These are phyloP conservation scores for Dryas integrifolia DNA, from an alignment of 331 rosid species.

Conservation along the genomic window DNA sequence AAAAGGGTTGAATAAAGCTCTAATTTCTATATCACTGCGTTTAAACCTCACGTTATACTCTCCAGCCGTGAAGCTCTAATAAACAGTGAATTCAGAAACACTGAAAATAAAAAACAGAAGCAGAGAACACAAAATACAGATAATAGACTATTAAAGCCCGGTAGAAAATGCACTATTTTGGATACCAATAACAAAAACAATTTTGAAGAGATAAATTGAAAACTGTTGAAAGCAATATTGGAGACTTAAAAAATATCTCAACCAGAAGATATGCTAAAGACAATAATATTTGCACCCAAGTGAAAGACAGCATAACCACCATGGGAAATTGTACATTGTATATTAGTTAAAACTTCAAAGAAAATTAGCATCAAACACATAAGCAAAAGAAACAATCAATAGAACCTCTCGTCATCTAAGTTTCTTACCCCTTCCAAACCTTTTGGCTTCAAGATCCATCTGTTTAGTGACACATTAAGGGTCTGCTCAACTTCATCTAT, in stretches of 20 bases:
- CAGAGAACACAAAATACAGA: not conserved
- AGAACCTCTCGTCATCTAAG: conserved; percentile 1
- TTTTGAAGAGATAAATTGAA: no score
- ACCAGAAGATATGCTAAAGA: no score
- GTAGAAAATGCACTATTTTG: not conserved
- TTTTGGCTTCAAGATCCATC: conserved; percentile 45
- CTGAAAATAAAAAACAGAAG: not conserved
- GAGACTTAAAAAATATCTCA: no score
- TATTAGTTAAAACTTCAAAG: not conserved
- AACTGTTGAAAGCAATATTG: no score
- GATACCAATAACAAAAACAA: not conserved
- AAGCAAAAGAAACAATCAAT: conserved; percentile 19
- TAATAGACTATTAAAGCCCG: not conserved
- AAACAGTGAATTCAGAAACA: conserved; percentile 36
- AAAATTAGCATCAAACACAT: not conserved
- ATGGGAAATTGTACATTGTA: no score
- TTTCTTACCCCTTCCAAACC: conserved; percentile 53
- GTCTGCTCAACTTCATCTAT: conserved; percentile 25
- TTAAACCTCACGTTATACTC: conserved; percentile 41
- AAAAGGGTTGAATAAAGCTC: conserved; percentile 31
- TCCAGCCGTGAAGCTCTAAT: conserved; percentile 43
- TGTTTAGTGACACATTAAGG: conserved; percentile 16
- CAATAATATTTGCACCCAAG: no score
- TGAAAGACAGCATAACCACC: not conserved
- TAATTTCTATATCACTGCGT: conserved; percentile 45